Evolutionary conservation across 2,329 filamentous ascomycete species (phyloP), one percentile per base, ranked within the genome.

Genomic region (Colletotrichum aenigma): DNA sequence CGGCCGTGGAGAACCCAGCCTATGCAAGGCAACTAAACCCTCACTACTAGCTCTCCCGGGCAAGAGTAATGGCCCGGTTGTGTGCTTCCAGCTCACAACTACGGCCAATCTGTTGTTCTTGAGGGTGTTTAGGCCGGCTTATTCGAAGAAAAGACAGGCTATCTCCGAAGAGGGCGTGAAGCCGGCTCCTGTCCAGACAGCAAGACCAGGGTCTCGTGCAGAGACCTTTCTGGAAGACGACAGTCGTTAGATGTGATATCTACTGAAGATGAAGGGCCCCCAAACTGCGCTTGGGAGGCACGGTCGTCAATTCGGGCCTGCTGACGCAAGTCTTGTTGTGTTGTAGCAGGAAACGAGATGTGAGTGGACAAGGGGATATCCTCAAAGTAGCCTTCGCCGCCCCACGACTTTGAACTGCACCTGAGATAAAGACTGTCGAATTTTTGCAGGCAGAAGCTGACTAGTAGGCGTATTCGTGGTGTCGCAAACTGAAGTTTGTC

Each of bases 1-100:
- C 61, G 75, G 75, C 48, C 77, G 72, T 73, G 75, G 75, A 78
- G 75, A 70, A 75, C 43, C 24, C 64, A 68, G 62, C 73, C 73
- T 64, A 21, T 61, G 66, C 66, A 72, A 62, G 55, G 38, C 69
- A 66, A 65, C 73, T 64, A 66, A 73, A 64, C 30, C 62, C 64
- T 64, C 64, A 48, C 62, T 48, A 64, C 62, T 73, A 64, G 70
- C 56, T 73, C 28, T 71, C 62, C 64, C 56, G 64, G 24, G 34
- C 64, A 67, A 64, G 43, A 30, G 70, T 64, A 38, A 58, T 26
- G n/a, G 56, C 48, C 30, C 30, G 52, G 32, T 34, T 71, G 32
- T 73, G 64, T 75, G 28, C 43, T 58, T 58, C 12, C 38, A 73
- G 64, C 48, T 62, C 24, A 34, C 69, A 64, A 75, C 18, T 21